phyloP scores from a whole-genome alignment of 148 eudicot species.

The Amaranthus palmeri region DNA sequence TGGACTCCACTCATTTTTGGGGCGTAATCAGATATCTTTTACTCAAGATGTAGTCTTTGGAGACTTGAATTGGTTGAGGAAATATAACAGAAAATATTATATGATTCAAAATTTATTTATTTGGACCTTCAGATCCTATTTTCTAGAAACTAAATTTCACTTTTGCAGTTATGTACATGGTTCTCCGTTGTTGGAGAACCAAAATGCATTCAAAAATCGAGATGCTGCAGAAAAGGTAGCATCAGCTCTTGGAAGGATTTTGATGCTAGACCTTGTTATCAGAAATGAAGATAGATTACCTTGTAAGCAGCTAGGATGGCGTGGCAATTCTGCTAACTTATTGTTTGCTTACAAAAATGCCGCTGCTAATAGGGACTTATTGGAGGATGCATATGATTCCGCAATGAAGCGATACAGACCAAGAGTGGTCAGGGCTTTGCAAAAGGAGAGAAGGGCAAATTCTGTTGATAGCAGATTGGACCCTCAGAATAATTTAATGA shows the following conservation, averaged over 20 bases:
- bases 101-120: not conserved
- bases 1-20: not conserved
- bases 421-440: slow-evolving; percentile 52
- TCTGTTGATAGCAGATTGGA: slow-evolving; percentile 64
- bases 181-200: slow-evolving; percentile 82
- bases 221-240: slow-evolving; percentile 76
- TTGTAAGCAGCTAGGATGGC: slow-evolving; percentile 91
- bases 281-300: slow-evolving; percentile 99
- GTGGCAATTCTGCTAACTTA: slow-evolving; percentile 88
- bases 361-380: slow-evolving; percentile 49
- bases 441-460: slow-evolving; percentile 67
- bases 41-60: not conserved
- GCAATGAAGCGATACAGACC: slow-evolving; percentile 71
- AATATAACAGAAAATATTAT: too few species aligned
- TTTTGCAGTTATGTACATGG: slow-evolving; percentile 89
- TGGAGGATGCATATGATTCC: slow-evolving; percentile 77
- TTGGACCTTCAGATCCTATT: slow-evolving; percentile 17
- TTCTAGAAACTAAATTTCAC: slow-evolving; percentile 5
- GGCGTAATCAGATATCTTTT: not conserved
- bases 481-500: slow-evolving; percentile 39
- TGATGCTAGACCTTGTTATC: slow-evolving; percentile 89
- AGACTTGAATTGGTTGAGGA: not conserved
- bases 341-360: slow-evolving; percentile 66
- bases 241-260: slow-evolving; percentile 80
- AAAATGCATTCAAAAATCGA: slow-evolving; percentile 58